Base-by-base conservation (phyloP, 2,329 filamentous ascomycete genomes). In the Bipolaris cookei region DNA sequence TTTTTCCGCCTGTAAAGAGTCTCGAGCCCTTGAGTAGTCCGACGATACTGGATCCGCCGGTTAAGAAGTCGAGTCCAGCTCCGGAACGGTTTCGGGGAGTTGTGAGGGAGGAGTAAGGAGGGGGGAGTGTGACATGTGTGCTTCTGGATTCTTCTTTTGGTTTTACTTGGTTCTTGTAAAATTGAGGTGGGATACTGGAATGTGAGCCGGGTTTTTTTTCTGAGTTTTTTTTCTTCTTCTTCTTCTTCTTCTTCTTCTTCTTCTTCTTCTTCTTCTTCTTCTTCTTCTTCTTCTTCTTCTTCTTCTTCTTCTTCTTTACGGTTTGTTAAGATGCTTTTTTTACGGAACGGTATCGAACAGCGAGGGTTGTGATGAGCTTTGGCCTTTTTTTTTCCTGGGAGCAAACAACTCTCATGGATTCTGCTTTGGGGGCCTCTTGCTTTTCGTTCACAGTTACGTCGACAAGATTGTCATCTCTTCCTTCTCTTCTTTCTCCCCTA, bases 11-110 rank as follows among this genome's bases (percentile, higher is more conserved):
- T 0, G 73, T 82, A 2, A 81, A 84, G 38, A 79, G 83, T 1
- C 70, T 90, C 45, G 83, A 85, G 8, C 87, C 87, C 0, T 85
- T 82, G 39, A 82, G 83, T 2, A 81, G 80, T 13, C 79, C 83
- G 54, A 82, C 84, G 62, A 86, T 86, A 55, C 70, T 87, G 48
- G 86, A 84, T 14, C 86, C 87, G 21, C 87, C 86, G 1, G 79
- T 85, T 63, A 87, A 90, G 77, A 78, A 80, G 57, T 49, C 47
- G 16, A 62, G 59, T 52, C 59, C 59, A 6, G 46, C 56, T n/a
- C 59, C 59, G 2, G 56, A 61, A 10, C 53, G 48, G 28, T 48
- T 61, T 32, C 46, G 42, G 4, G 35, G 45, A 16, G n/a, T 34
- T 21, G 14, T 39, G 20, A 52, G 34, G 47, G 46, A 11, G 44